A percentile compares a stretch with the other conserved stretches of the same genome.
Conservation (phyloP, 495 filamentous ascomycete species). For the Penicillium cosmopolitanum region DNA sequence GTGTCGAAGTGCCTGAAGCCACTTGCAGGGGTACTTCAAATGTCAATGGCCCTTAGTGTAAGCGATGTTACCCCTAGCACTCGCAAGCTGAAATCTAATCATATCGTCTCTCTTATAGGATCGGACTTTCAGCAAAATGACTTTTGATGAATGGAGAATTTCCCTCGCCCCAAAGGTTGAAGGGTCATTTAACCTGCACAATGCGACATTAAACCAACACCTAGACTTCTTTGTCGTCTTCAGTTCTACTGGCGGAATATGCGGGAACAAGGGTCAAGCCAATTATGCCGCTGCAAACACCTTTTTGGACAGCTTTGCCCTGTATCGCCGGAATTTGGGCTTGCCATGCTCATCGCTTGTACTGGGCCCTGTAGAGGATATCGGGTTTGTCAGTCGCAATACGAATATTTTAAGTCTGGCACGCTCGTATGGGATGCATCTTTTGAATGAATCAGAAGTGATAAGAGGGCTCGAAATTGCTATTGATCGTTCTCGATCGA, state of each 20-base stretch:
- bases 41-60: conserved; percentile 1
- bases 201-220: too few relatives aligned
- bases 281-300: conserved; percentile 31
- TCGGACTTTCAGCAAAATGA: conserved; percentile 2
- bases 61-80: background rate
- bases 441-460: conserved; percentile 4
- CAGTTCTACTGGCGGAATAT: conserved; percentile 20
- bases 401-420: background rate
- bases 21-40: conserved; percentile 5
- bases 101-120: background rate
- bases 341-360: conserved; percentile 12
- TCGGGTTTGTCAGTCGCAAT: background rate
- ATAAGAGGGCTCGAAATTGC: background rate
- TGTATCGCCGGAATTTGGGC: conserved; percentile 21
- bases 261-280: conserved; percentile 26
- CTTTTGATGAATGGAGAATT: background rate
- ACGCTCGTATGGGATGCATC: background rate
- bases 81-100: background rate
- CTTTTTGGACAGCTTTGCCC: conserved; percentile 31
- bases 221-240: conserved; percentile 25
- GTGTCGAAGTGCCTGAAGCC: background rate
- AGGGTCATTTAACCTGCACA: conserved; percentile 11
- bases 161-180: conserved; percentile 1
- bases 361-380: conserved; percentile 1
- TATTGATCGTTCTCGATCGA: background rate